Evolutionary conservation across 768 basidiomycete species (phyloP).

Genomic region (Pholiota microspora): DNA sequence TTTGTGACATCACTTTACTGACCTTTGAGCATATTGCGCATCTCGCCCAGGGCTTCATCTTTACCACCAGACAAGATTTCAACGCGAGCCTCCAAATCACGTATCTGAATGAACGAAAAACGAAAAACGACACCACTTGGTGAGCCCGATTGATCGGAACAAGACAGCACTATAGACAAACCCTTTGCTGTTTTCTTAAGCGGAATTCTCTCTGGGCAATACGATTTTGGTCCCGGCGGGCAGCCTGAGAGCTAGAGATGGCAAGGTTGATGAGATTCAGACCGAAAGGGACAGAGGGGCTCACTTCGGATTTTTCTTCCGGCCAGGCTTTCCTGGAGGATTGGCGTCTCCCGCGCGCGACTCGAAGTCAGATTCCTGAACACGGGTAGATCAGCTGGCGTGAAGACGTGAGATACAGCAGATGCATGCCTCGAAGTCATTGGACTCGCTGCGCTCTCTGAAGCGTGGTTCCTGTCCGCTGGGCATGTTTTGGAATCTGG

Average conservation of each 20-base stretch:
- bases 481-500: slow-evolving; percentile 40
- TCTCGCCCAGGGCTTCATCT: slow-evolving; percentile 83
- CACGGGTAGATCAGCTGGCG: slow-evolving; percentile 5
- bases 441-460: slow-evolving; percentile 64
- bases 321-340: slow-evolving; percentile 62
- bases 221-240: slow-evolving; percentile 84
- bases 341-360: slow-evolving; percentile 45
- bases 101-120: slow-evolving; percentile 56
- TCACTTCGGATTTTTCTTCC: slow-evolving; percentile 90
- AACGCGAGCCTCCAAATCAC: slow-evolving; percentile 93
- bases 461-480: slow-evolving; percentile 36
- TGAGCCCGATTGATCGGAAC: slow-evolving; percentile 5
- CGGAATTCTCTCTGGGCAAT: slow-evolving; percentile 95
- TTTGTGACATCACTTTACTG: not conserved
- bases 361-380: slow-evolving; percentile 67
- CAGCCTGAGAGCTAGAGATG: slow-evolving; percentile 75
- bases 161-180: slow-evolving; percentile 25
- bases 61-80: slow-evolving; percentile 91
- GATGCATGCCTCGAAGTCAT: slow-evolving; percentile 50
- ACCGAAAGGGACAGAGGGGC: slow-evolving; percentile 22
- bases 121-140: not conserved
- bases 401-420: not conserved
- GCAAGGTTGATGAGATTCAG: slow-evolving; percentile 9
- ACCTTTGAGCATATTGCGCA: slow-evolving; percentile 83
- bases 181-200: slow-evolving; percentile 86